Percentiles rank a stretch among this genome's conserved stretches.
These are phyloP conservation scores for Firmiana major DNA, from an alignment of 345 rosid genomes.

Conservation along the genomic window DNA sequence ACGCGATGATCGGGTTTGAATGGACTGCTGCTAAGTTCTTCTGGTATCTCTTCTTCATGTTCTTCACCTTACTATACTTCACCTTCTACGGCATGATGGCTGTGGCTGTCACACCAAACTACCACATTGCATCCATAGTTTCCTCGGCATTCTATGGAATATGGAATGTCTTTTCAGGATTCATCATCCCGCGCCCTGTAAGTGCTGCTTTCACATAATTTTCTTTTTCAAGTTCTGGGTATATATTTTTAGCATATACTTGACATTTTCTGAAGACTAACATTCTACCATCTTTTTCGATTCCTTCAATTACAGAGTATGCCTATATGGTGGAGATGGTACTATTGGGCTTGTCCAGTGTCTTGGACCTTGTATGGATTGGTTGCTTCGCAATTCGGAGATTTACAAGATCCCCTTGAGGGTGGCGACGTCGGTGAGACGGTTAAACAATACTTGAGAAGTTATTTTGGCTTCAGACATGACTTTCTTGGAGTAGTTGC, in stretches of 20 bases:
- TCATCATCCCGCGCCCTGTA: constrained; percentile 55
- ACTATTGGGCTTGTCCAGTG: constrained; percentile 43
- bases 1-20: constrained; percentile 60
- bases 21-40: constrained; percentile 49
- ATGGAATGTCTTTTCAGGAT: constrained; percentile 65
- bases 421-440: not conserved
- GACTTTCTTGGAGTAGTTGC: constrained; percentile 20
- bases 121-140: constrained; percentile 48
- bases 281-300: not conserved
- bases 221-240: not conserved
- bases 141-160: constrained; percentile 45
- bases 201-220: not conserved
- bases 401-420: not conserved
- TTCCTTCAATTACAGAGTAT: not conserved
- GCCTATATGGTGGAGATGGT: constrained; percentile 30
- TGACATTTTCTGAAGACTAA: not conserved
- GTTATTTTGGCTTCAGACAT: constrained; percentile 8
- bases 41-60: constrained; percentile 60
- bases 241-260: not conserved
- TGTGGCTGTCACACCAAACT: constrained; percentile 59
- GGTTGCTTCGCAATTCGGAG: constrained; percentile 40
- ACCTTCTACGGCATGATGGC: constrained; percentile 72
- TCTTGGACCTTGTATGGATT: constrained; percentile 50
- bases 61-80: constrained; percentile 56
- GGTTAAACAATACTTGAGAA: constrained; percentile 14